A percentile compares a stretch with the other conserved stretches of the same genome.
Evolutionary conservation across 345 rosid species (phyloP).

Genomic region (Eucalyptus guilfoylei): DNA sequence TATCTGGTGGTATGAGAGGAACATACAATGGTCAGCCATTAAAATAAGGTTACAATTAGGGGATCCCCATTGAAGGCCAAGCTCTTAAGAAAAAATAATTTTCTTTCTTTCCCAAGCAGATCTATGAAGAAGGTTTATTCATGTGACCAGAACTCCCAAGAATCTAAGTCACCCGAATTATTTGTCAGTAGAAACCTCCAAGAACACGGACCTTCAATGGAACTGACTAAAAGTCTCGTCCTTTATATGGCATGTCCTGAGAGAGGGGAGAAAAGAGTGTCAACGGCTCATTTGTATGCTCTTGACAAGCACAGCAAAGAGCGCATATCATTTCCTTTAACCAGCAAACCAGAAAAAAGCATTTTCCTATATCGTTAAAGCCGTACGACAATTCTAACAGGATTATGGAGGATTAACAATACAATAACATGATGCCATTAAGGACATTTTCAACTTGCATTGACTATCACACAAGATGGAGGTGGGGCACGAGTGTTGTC

Average conservation of each 20-base stretch:
- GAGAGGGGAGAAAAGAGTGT: not conserved
- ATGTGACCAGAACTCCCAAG: not conserved
- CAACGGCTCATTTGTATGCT: not conserved
- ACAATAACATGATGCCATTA: not conserved
- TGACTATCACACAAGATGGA: not conserved
- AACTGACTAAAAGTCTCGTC: constrained; percentile 35
- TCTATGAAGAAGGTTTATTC: not conserved
- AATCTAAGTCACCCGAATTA: not conserved
- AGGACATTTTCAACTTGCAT: not conserved
- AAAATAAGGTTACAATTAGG: not conserved
- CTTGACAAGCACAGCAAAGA: not conserved
- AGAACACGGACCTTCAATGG: not conserved
- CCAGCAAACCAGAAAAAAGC: not conserved
- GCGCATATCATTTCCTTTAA: not conserved
- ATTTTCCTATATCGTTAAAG: not conserved
- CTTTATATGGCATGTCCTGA: constrained; percentile 66
- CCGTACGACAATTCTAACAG: not conserved
- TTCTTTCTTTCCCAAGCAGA: not conserved
- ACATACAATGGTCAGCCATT: not conserved
- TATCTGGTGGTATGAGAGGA: not conserved
- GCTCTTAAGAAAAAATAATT: not conserved
- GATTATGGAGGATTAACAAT: not conserved
- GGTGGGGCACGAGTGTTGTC: not conserved
- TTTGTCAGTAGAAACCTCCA: not conserved
- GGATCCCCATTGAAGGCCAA: not conserved